Base-by-base conservation (phyloP, 2,329 filamentous ascomycete species). In the Pseudogymnoascus pannorum region DNA sequence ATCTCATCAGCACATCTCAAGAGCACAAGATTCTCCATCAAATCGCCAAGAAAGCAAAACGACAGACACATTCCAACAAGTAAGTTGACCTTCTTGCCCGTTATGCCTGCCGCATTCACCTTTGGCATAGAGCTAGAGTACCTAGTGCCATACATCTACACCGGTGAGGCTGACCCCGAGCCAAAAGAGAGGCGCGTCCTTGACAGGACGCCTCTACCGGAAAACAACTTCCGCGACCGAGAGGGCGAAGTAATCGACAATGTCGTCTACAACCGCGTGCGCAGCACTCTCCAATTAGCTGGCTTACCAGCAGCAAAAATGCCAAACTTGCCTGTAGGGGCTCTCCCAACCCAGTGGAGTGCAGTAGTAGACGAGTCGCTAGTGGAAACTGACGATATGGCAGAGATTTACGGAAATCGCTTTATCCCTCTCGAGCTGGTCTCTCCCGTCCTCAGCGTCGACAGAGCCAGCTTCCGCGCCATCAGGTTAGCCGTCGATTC, bases 401-500 rank as follows among this genome's bases (percentile, higher is more conserved):
- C 9, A 18, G 9, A 31, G 1, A 2, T 54, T 1, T 54, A 54
- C 16, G 26, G n/a, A 16, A 4, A 20, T 5, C 11, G 9, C 26
- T 31, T 20, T 8, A 18, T 54, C 26, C 48, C 48, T 1, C 24
- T 54, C n/a, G 48, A 54, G 16, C 8, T 54, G 1, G 9, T 9
- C 26, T 54, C 48, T 14, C 48, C 48, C n/a, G 48, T 33, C 16
- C 48, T 54, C 26, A 6, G 1, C 26, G 26, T 26, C 9, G n/a
- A 33, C 9, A 31, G 26, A 8, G 8, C 26, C 26, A 14, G 26
- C 16, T 54, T 31, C 26, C 48, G 48, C n/a, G 36, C 63, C 2
- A 35, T 67, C 11, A 24, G 58, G 14, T 12, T 20, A 0, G 60
- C 63, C 0, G 62, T 61, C 24, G 14, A 38, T 1, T 5, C 66